Base-by-base conservation (phyloP, 352 stramenopile species). In the Thalassiosira hispida region DNA sequence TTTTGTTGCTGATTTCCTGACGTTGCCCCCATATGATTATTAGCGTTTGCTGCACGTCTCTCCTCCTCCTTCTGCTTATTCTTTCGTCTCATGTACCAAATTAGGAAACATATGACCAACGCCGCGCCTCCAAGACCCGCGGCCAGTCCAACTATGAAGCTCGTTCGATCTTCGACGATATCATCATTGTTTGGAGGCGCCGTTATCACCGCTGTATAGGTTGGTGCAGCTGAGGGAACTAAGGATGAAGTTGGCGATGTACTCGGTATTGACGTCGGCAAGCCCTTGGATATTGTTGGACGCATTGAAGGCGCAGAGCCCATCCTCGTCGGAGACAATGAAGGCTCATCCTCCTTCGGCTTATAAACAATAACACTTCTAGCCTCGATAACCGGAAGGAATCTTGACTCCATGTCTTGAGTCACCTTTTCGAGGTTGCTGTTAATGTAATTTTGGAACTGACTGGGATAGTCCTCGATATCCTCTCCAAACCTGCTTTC, bases 401-500 rank as follows among this genome's bases (percentile, higher is more conserved):
- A 78, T 27, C 79, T 29, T 5, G 9, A 11, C 40, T 76, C 23
- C 71, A 92, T 78, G 73, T 87, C 72, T 0, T 47, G 23, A 9
- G 74, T 79, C 2, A 90, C 55, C 5, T 38, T 25, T 1, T 66
- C 51, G 0, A 85, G 35, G 51, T 90, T 86, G 0, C 18, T 16
- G 55, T 88, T 87, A 22, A 90, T 80, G 31, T 67, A 87, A 38
- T 31, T 66, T 60, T 81, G 59, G 56, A 90, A 92, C 1, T 77
- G 18, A 22, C 12, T 23, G 5, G 77, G 64, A 60, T 84, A 92
- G 1, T 74, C 51, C 0, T 59, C 68, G 7, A 90, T 71, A 53
- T 89, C 83, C 18, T 71, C 62, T 16, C 72, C 73, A 38, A 82
- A 76, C n/a, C 47, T 57, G 2, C 77, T 86, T 46, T 57, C n/a